Percentiles rank a stretch among this genome's conserved stretches.
Conservation (phyloP, 2,329 filamentous ascomycete species). For the Colletotrichum viniferum region DNA sequence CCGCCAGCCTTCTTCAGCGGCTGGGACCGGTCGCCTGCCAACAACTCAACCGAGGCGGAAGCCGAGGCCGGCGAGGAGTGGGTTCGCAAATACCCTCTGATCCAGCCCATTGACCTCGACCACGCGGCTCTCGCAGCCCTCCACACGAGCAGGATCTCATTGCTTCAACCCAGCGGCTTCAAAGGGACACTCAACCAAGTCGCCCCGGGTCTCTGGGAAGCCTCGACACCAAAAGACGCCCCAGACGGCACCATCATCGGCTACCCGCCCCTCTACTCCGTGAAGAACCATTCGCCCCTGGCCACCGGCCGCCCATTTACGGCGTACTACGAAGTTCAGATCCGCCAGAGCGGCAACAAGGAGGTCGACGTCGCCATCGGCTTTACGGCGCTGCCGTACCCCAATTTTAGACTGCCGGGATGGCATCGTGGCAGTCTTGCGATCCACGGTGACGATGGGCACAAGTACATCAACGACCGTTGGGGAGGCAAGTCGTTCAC, state of each 20-base stretch:
- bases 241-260: slow-evolving; percentile 69
- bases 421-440: slow-evolving; percentile 79
- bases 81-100: slow-evolving; percentile 66
- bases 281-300: slow-evolving; percentile 61
- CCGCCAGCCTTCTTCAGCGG: slow-evolving; percentile 70
- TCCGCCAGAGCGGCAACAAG: slow-evolving; percentile 47
- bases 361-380: slow-evolving; percentile 68
- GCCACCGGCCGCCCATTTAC: slow-evolving; percentile 47
- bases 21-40: slow-evolving; percentile 68
- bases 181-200: slow-evolving; percentile 49
- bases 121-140: slow-evolving; percentile 52
- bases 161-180: slow-evolving; percentile 56
- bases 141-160: slow-evolving; percentile 54
- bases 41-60: slow-evolving; percentile 70
- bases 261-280: slow-evolving; percentile 72
- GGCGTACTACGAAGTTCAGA: slow-evolving; percentile 75
- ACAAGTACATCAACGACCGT: slow-evolving; percentile 75
- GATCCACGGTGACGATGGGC: slow-evolving; percentile 82
- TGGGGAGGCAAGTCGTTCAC: slow-evolving; percentile 76
- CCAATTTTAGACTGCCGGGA: slow-evolving; percentile 76
- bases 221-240: slow-evolving; percentile 43
- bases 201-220: slow-evolving; percentile 57
- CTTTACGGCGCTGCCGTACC: slow-evolving; percentile 76
- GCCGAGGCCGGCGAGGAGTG: slow-evolving; percentile 69
- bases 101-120: slow-evolving; percentile 54